A percentile compares a stretch with the other conserved stretches of the same genome.
phyloP scores from a whole-genome alignment of 2,329 filamentous ascomycete species.

The Plenodomus biglobosus region DNA sequence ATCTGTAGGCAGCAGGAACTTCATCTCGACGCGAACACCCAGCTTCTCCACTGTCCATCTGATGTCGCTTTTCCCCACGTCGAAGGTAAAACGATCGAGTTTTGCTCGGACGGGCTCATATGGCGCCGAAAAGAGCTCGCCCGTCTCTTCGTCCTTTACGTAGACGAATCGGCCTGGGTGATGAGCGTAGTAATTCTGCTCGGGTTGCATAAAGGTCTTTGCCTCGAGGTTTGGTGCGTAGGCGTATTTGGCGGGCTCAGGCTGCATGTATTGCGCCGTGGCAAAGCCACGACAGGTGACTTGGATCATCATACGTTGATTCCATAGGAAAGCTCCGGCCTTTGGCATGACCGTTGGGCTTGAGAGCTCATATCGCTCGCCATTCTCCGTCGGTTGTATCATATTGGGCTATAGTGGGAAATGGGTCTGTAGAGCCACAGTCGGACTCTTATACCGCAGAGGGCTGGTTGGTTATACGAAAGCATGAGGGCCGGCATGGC shows the following conservation, averaged over 20 bases:
- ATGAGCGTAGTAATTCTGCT: conserved; percentile 61
- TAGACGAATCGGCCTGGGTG: conserved; percentile 63
- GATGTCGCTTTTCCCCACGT: conserved; percentile 58
- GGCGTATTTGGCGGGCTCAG: conserved; percentile 62
- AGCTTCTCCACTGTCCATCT: conserved; percentile 57
- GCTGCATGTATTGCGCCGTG: conserved; percentile 62
- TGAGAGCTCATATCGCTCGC: conserved; percentile 58
- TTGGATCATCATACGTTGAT: conserved; percentile 64
- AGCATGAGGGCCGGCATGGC: conserved; percentile 21
- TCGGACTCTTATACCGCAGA: conserved; percentile 17
- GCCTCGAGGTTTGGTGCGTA: conserved; percentile 60
- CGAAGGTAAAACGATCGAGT: conserved; percentile 56
- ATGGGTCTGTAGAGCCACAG: conserved; percentile 6
- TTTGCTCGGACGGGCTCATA: conserved; percentile 57
- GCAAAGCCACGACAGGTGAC: conserved; percentile 61
- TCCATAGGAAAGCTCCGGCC: conserved; percentile 61
- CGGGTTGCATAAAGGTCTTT: conserved; percentile 63
- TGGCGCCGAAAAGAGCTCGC: conserved; percentile 57
- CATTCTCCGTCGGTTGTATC: conserved; percentile 49
- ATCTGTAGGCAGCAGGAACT: conserved; percentile 54
- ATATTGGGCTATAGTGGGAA: conserved; percentile 22
- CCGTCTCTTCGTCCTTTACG: conserved; percentile 58
- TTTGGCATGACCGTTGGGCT: conserved; percentile 60
- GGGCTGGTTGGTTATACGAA: conserved; percentile 27
- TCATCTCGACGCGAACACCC: conserved; percentile 57